Percentiles rank a stretch among this genome's conserved stretches.
These are phyloP conservation scores for Diutina ranongensis DNA, from an alignment of 1,139 yeast species.

Conservation along the genomic window DNA sequence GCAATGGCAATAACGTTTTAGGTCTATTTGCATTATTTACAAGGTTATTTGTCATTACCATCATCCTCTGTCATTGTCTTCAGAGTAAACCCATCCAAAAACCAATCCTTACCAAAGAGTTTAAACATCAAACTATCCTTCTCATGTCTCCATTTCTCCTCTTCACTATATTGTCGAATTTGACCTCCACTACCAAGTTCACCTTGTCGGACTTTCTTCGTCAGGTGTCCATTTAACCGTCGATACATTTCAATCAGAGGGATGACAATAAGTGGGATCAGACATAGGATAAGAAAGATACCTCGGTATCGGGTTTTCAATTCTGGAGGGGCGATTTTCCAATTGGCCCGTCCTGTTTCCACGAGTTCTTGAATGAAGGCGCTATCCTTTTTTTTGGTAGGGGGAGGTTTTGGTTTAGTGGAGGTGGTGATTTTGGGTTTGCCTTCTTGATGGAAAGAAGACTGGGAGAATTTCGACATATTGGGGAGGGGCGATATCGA, in stretches of 20 bases:
- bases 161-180: conserved; percentile 26
- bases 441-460: conserved; percentile 8
- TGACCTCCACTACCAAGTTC: conserved; percentile 22
- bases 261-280: conserved; percentile 26
- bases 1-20: not conserved
- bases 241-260: conserved; percentile 27
- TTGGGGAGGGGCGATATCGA: not conserved
- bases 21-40: not conserved
- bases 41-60: not conserved
- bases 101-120: conserved; percentile 33
- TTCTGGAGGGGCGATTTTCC: conserved; percentile 35
- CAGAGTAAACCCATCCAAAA: conserved; percentile 36
- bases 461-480: conserved; percentile 7
- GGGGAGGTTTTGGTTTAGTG: not conserved
- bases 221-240: conserved; percentile 30
- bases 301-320: conserved; percentile 29
- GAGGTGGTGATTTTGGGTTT: conserved; percentile 4
- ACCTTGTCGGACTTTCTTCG: conserved; percentile 32
- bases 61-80: conserved; percentile 21
- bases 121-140: conserved; percentile 26
- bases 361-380: conserved; percentile 13
- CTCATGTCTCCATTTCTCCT: conserved; percentile 31
- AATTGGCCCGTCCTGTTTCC: conserved; percentile 30
- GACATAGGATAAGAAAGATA: conserved; percentile 25
- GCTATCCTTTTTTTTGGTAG: conserved; percentile 1